These are phyloP conservation scores for Kwoniella newhampshirensis DNA, from an alignment of 768 basidiomycete genomes.

Conservation along the genomic window DNA sequence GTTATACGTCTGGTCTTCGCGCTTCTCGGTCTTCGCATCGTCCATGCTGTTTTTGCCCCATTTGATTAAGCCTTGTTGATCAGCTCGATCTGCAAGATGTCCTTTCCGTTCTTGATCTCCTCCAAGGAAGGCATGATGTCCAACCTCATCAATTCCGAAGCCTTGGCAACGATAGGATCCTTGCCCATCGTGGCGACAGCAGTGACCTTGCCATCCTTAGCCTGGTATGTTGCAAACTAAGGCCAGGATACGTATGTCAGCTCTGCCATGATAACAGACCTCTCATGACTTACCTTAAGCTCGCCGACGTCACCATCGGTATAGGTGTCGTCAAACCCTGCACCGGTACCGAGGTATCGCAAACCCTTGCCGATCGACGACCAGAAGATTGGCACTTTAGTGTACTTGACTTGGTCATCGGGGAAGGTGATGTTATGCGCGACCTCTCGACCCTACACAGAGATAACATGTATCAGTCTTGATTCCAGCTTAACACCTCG, in stretches of 20 bases:
- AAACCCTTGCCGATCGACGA: conserved; percentile 78
- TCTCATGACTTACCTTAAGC: conserved; percentile 64
- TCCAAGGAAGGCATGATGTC: conserved; percentile 75
- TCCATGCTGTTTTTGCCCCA: not conserved
- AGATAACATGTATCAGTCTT: not conserved
- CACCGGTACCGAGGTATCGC: conserved; percentile 75
- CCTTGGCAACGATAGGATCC: conserved; percentile 75
- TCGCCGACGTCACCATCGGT: conserved; percentile 71
- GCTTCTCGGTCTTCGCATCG: too few relatives aligned
- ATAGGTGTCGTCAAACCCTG: conserved; percentile 69
- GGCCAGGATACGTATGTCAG: not conserved
- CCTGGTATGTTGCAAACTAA: conserved; percentile 51
- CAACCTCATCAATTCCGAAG: conserved; percentile 73
- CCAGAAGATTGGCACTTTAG: conserved; percentile 85
- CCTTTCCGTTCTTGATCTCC: conserved; percentile 70
- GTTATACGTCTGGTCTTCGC: too few relatives aligned
- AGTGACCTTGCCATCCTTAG: conserved; percentile 49
- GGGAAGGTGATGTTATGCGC: conserved; percentile 69
- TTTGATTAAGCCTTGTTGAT: conserved; percentile 17
- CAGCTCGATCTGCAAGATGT: conserved; percentile 46
- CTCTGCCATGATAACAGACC: not conserved
- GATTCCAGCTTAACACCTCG: not conserved
- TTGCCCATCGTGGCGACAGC: conserved; percentile 64
- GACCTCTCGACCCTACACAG: conserved; percentile 65
- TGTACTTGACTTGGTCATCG: conserved; percentile 56